Base-by-base conservation (phyloP, 2,329 filamentous ascomycete species). In the Epichloe scottii region DNA sequence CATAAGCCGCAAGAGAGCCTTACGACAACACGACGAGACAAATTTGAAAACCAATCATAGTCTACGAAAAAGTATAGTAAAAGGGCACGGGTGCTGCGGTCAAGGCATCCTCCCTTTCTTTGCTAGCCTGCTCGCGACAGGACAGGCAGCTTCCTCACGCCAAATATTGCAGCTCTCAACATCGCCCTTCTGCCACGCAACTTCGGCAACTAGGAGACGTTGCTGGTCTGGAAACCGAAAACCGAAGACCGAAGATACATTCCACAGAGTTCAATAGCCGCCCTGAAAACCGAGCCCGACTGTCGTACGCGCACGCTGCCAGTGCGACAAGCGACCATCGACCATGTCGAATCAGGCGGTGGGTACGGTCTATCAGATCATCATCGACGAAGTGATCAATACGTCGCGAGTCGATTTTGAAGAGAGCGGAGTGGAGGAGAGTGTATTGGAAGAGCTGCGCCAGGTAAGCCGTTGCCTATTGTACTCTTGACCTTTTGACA, bases 371-470 rank as follows among this genome's bases (percentile, higher is more conserved):
- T 98, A 96, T 69, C 76, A 83, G 68, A 73, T 77, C 62, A 83
- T 87, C 67, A 87, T 87, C 64, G 76, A 84, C 56, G 88, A 93
- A 71, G 89, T 98, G 66, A 88, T 97, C 69, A 85, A 91, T 60
- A 85, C 87, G 59, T 96, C 91, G 63, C 81, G 87, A 63, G 87
- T 91, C 63, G 93, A 97, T 70, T 97, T 98, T 66, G 93, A 98
- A 68, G 93, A 98, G 71, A 89, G 85, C 60, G 93, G 93, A 61
- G 85, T 97, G 57, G 89, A 95, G 61, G 85, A 91, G 67, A 75
- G 80, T 60, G 91, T 91, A 48, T 73, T 98, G 62, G 82, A 91
- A 59, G 88, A 95, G 67, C 75, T 98, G 75, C 84, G 84, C 69
- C 78, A 84, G 81, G 91, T 97, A 75, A 78, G 87, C 17, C 10